phyloP scores from a whole-genome alignment of 805 yeast genomes.

The Yarrowia osloensis region DNA sequence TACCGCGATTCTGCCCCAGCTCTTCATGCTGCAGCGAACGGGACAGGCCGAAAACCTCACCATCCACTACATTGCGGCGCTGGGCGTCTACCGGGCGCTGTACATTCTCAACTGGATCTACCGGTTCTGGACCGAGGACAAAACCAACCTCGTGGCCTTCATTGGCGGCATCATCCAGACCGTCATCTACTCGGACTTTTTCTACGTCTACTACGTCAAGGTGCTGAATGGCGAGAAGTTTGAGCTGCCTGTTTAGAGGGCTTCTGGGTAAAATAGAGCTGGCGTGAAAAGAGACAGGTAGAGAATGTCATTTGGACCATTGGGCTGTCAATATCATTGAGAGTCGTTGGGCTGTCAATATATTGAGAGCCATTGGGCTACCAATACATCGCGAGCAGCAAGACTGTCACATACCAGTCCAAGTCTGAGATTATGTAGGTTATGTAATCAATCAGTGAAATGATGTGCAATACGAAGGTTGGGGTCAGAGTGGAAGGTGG shows the following conservation, averaged over 20 bases:
- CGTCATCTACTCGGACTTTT: slow-evolving; percentile 87
- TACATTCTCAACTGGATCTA: slow-evolving; percentile 96
- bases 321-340: no score
- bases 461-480: no score
- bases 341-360: no score
- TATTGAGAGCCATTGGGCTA: no score
- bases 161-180: slow-evolving; percentile 86
- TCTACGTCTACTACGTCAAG: slow-evolving; percentile 79
- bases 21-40: slow-evolving; percentile 83
- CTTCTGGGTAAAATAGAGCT: neutral
- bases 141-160: slow-evolving; percentile 69
- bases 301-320: no score
- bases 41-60: slow-evolving; percentile 89
- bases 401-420: no score
- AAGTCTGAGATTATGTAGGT: no score
- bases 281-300: neutral
- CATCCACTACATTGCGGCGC: slow-evolving; percentile 87
- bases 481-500: no score
- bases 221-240: slow-evolving; percentile 80
- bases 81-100: slow-evolving; percentile 85
- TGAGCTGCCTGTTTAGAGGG: slow-evolving; percentile 60
- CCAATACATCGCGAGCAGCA: no score
- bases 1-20: slow-evolving; percentile 88
- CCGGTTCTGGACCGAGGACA: slow-evolving; percentile 65
- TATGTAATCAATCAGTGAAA: neutral